Evolutionary conservation across 805 yeast species (phyloP), one percentile per base, ranked within the genome.

Genomic region (Candida ortonii): DNA sequence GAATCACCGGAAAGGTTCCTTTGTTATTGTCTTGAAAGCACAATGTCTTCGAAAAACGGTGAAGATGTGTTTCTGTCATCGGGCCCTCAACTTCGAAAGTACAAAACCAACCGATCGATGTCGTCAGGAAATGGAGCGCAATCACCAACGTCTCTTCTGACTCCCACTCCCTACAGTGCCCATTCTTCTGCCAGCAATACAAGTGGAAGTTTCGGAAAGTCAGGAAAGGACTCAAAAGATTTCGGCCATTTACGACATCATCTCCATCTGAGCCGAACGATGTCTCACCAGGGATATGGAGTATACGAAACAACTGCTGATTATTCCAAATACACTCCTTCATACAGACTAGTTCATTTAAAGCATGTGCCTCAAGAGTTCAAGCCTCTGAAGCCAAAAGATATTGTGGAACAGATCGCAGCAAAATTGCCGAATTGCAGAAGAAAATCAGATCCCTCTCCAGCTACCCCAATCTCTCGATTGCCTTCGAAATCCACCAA

Each of bases 251-350:
- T 38, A 49, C 16, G 46, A 47, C 4, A 14, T 42, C 15, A n/a
- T n/a, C 37, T 40, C 19, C 26, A 32, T 2, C 26, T 54, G 30
- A 34, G 48, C 23, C 47, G 41, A 28, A 41, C 52, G 3, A 43
- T 49, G 34, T 47, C 61, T 4, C 58, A 55, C 30, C 46, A 53
- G 3, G 55, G 55, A 1, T 32, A 42, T 16, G 48, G 44, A 6
- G 28, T 25, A 3, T 43, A 39, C 31, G 27, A 36, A n/a, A 25
- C 29, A 16, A 34, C 27, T 15, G 26, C 6, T 6, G 16, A 22
- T 5, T n/a, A n/a, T n/a, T n/a, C n/a, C n/a, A n/a, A n/a, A n/a
- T n/a, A n/a, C n/a, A 20, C 29, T n/a, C 47, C 46, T 16, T 40
- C 46, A 5, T 58, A 58, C 26, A 51, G 46, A 25, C 46, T 44